Conservation (phyloP, 495 filamentous ascomycete species). For the Amniculicola lignicola region DNA sequence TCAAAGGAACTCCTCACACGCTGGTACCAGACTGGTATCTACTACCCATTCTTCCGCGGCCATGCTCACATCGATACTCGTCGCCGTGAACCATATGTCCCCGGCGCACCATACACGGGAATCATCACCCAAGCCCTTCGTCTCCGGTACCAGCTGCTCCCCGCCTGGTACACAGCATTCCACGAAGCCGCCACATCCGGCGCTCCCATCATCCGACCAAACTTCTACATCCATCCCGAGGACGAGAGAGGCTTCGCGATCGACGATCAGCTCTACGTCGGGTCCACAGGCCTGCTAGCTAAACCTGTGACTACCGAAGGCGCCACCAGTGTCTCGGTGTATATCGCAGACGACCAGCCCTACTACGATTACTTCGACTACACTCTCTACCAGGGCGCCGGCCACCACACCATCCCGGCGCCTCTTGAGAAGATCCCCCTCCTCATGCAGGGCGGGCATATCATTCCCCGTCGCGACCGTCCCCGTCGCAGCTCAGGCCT, state of each 20-base stretch:
- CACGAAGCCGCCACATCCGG: conserved; percentile 79
- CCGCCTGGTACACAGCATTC: conserved; percentile 96
- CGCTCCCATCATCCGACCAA: conserved; percentile 81
- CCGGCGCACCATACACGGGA: conserved; percentile 74
- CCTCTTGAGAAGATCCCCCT: conserved; percentile 82
- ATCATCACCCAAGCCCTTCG: conserved; percentile 87
- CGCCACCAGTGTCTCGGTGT: conserved; percentile 69
- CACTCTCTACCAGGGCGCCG: conserved; percentile 65
- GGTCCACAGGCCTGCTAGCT: conserved; percentile 75
- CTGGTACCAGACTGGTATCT: conserved; percentile 96
- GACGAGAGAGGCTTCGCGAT: conserved; percentile 82
- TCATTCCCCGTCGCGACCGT: conserved; percentile 84
- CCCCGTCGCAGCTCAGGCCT: conserved; percentile 79
- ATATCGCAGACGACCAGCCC: conserved; percentile 76
- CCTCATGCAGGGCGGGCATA: conserved; percentile 86
- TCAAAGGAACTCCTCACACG: conserved; percentile 83
- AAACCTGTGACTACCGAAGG: conserved; percentile 82
- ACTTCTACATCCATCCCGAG: conserved; percentile 86
- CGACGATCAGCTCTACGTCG: conserved; percentile 92
- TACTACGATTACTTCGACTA: conserved; percentile 96
- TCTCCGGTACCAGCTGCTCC: conserved; percentile 83
- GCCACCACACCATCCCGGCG: conserved; percentile 61
- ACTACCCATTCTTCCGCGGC: conserved; percentile 98
- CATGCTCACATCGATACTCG: conserved; percentile 96
- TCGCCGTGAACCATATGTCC: conserved; percentile 87